Base-by-base conservation (phyloP, 73 alveolate genomes). In the Blepharisma stoltei region DNA sequence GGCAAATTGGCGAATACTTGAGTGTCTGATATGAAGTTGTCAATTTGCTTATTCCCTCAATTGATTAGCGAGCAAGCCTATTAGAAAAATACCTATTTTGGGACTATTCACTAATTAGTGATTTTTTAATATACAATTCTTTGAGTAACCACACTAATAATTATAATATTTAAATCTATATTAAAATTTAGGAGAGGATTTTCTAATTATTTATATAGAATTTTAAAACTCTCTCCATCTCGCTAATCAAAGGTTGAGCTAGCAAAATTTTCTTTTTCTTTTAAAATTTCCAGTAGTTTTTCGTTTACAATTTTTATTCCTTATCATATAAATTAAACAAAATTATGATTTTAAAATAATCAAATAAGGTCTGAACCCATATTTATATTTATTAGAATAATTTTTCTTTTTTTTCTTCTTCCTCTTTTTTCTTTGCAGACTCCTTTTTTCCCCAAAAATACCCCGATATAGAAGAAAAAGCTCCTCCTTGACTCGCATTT, bases 401-500 rank as follows among this genome's bases (percentile, higher is more conserved):
- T 60, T 60, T 60, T 25, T 60, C 23, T 9, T 60, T 60, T 60
- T 25, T 60, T 14, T 60, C 23, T 60, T 60, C 73, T 14, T 60
- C 73, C 14, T 60, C 45, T 60, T 60, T 14, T 60, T 60, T 60
- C 45, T 60, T 60, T 38, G 14, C 18, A 25, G n/a, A 8, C n/a
- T 60, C 73, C 11, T n/a, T 14, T 25, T 60, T 60, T 2, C 73
- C 73, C 73, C 73, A 60, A 20, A 60, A 60, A 60, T 14, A 60
- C 73, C 48, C 37, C 2, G 73, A 20, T 8, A 60, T 8, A 14
- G 14, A 14, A 60, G 46, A 14, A 8, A 60, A 60, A 60, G 73
- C 23, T 11, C 73, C 73, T 20, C 45, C 48, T 18, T 14, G 37
- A 20, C 3, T 25, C 4, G 14, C 73, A 20, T 14, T 38, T 60